Conservation (phyloP, 192 early-diverging fungal species). For the Geranomyces variabilis region DNA sequence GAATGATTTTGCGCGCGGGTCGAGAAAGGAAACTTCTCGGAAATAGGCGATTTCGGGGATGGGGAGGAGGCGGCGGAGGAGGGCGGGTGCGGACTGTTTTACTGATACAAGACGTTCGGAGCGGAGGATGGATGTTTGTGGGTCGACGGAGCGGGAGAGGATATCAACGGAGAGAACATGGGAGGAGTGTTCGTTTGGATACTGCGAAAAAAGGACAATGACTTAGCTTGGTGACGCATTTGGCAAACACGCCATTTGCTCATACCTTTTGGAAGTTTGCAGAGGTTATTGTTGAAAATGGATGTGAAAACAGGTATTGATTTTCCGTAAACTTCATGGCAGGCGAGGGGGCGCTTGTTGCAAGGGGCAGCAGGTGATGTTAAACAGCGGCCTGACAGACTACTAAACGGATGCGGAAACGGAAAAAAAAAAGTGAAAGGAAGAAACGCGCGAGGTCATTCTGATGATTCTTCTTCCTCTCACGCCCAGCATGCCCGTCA, state of each 20-base stretch:
- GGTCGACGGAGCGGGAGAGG: conserved; percentile 78
- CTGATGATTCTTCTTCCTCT: too few relatives aligned
- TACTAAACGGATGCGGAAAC: too few relatives aligned
- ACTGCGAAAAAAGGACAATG: conserved; percentile 37
- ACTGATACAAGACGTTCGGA: conserved; percentile 92
- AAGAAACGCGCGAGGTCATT: too few relatives aligned
- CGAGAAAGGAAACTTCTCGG: conserved; percentile 86
- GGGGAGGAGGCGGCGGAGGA: conserved; percentile 63
- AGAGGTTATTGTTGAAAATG: conserved; percentile 69
- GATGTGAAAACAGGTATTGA: conserved; percentile 76
- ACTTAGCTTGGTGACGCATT: too few relatives aligned
- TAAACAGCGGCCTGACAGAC: too few relatives aligned
- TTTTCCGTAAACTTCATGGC: conserved; percentile 87
- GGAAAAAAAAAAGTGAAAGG: too few relatives aligned
- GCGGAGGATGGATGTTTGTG: conserved; percentile 78
- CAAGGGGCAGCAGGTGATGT: too few relatives aligned
- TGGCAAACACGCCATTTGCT: too few relatives aligned
- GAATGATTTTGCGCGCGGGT: conserved; percentile 73
- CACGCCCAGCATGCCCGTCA: too few relatives aligned
- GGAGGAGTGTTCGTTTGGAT: conserved; percentile 78
- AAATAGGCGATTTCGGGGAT: conserved; percentile 74
- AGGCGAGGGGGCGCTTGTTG: conserved; percentile 10
- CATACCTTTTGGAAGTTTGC: conserved; percentile 88
- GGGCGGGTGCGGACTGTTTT: conserved; percentile 80
- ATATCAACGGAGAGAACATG: conserved; percentile 94